Conservation (phyloP, 805 yeast genomes). For the Saccharomycopsis javanensis region DNA sequence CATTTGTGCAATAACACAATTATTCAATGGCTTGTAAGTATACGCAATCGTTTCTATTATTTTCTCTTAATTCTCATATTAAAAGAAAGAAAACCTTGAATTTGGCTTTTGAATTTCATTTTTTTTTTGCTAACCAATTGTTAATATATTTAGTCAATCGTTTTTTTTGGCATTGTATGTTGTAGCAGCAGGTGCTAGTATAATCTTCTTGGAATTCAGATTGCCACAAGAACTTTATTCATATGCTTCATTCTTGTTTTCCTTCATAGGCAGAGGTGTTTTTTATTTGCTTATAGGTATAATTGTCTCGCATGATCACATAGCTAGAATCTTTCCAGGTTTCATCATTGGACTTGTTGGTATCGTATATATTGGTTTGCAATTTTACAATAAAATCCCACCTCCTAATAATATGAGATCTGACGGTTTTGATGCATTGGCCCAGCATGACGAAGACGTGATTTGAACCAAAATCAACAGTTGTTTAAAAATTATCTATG, state of each 20-base stretch:
- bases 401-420: conserved; percentile 77
- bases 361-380: conserved; percentile 46
- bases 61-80: neutral
- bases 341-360: conserved; percentile 54
- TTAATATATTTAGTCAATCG: conserved; percentile 20
- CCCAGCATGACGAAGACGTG: conserved; percentile 30
- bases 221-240: conserved; percentile 50
- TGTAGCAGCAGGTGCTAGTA: conserved; percentile 42
- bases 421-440: conserved; percentile 31
- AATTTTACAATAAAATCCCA: conserved; percentile 63
- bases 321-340: conserved; percentile 49
- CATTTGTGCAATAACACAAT: conserved; percentile 33
- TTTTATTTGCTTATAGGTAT: conserved; percentile 43
- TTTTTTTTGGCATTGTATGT: conserved; percentile 54
- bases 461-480: too few species aligned
- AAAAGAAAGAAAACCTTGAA: too few species aligned
- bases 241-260: conserved; percentile 58
- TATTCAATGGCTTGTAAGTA: conserved; percentile 28
- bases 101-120: too few species aligned
- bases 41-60: neutral
- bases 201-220: conserved; percentile 37
- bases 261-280: conserved; percentile 49
- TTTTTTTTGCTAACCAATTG: conserved; percentile 20
- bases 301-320: conserved; percentile 40
- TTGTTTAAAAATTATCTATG: neutral